These are phyloP conservation scores for Paracamarosporium sp. DNA, from an alignment of 2,329 filamentous ascomycete species.

Conservation along the genomic window DNA sequence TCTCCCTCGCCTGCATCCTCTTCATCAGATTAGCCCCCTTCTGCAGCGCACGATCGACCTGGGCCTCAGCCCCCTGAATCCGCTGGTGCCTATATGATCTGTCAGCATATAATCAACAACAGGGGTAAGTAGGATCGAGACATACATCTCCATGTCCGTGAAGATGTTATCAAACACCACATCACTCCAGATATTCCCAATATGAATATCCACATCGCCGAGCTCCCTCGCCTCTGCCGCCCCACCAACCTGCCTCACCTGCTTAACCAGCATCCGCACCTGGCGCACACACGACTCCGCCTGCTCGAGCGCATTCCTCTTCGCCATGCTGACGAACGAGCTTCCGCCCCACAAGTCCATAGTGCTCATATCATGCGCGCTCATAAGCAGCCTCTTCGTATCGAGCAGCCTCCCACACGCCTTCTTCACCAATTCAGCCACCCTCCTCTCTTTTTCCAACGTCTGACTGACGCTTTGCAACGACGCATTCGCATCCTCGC, in stretches of 20 bases:
- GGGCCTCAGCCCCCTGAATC: constrained; percentile 53
- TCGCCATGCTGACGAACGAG: constrained; percentile 59
- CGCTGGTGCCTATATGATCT: constrained; percentile 50
- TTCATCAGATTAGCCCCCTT: constrained; percentile 43
- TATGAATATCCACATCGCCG: constrained; percentile 51
- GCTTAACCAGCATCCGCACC: constrained; percentile 45
- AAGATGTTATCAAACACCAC: constrained; percentile 65
- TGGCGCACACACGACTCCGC: constrained; percentile 55
- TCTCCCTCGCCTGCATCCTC: constrained; percentile 37
- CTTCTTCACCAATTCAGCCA: constrained; percentile 34
- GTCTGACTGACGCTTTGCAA: constrained; percentile 19
- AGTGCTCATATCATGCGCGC: constrained; percentile 31
- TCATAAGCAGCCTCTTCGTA: constrained; percentile 26
- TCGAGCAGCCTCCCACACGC: constrained; percentile 26
- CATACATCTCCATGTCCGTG: constrained; percentile 56
- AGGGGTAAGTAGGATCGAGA: not conserved
- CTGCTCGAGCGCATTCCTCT: constrained; percentile 58
- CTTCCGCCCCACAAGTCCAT: constrained; percentile 61
- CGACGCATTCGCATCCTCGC: constrained; percentile 18
- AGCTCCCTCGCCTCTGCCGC: constrained; percentile 45
- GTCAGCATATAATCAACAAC: not conserved
- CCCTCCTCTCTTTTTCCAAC: constrained; percentile 33
- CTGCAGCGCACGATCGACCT: constrained; percentile 31
- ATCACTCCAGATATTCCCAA: constrained; percentile 57
- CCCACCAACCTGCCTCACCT: constrained; percentile 50